phyloP scores from a whole-genome alignment of 805 yeast genomes.

The Candida lessepsii region DNA sequence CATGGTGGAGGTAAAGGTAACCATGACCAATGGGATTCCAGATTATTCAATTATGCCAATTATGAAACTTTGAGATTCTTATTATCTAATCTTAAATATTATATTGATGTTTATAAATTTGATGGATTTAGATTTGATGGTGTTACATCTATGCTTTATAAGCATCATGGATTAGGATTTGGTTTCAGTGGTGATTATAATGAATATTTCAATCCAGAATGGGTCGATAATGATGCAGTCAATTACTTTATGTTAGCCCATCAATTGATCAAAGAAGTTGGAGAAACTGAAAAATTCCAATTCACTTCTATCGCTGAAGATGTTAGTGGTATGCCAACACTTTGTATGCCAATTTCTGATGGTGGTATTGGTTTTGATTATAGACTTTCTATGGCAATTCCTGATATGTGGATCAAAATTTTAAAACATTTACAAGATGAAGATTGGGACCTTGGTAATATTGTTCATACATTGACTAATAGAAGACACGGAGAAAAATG shows the following conservation, averaged over 20 bases:
- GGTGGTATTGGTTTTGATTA: constrained; percentile 97
- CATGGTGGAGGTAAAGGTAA: constrained; percentile 88
- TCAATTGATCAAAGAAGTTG: constrained; percentile 59
- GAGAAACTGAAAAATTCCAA: constrained; percentile 33
- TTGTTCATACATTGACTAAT: constrained; percentile 79
- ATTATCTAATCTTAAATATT: constrained; percentile 79
- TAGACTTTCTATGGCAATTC: constrained; percentile 93
- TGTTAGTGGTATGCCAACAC: constrained; percentile 95
- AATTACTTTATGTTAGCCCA: constrained; percentile 91
- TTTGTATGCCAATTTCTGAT: constrained; percentile 65
- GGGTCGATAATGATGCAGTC: constrained; percentile 85
- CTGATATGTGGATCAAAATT: constrained; percentile 98
- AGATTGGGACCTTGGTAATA: constrained; percentile 85
- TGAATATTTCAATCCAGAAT: constrained; percentile 77
- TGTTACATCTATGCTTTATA: constrained; percentile 88
- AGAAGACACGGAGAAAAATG: constrained; percentile 87
- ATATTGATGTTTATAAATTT: constrained; percentile 76
- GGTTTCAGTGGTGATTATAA: constrained; percentile 91
- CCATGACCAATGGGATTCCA: constrained; percentile 95
- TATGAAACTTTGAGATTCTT: constrained; percentile 89
- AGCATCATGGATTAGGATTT: constrained; percentile 89
- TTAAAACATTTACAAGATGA: constrained; percentile 82
- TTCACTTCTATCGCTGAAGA: constrained; percentile 91
- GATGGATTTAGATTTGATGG: constrained; percentile 98
- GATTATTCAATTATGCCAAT: constrained; percentile 86